A percentile compares a stretch with the other conserved stretches of the same genome.
phyloP scores from a whole-genome alignment of 768 basidiomycete genomes.

The Tylopilus vinaceipallidus region DNA sequence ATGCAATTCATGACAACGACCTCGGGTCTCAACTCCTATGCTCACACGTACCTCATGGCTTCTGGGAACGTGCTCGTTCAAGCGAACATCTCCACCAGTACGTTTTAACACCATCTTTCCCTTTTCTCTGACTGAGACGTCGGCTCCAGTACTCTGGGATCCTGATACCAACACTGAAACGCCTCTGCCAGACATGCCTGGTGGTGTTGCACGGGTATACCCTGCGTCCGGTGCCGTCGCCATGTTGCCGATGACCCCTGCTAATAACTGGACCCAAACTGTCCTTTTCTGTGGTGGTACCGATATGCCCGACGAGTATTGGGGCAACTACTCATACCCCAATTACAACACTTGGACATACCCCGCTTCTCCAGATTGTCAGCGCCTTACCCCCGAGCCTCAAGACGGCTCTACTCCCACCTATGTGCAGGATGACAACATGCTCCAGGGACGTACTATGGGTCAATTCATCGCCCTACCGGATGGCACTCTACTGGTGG shows the following conservation, averaged over 20 bases:
- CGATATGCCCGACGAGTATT: conserved; percentile 68
- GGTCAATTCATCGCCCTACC: conserved; percentile 88
- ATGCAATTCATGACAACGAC: conserved; percentile 71
- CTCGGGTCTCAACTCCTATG: conserved; percentile 76
- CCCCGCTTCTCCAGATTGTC: conserved; percentile 72
- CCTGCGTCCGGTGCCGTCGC: conserved; percentile 89
- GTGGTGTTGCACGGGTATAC: conserved; percentile 74
- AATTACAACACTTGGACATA: conserved; percentile 71
- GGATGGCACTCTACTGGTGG: conserved; percentile 68
- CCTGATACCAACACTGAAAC: conserved; percentile 56
- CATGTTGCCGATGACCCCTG: conserved; percentile 89
- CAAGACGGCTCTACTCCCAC: conserved; percentile 56
- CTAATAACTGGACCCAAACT: conserved; percentile 83
- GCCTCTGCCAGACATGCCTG: conserved; percentile 69
- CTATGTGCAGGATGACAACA: conserved; percentile 72
- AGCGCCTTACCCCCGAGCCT: conserved; percentile 86
- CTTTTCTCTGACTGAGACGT: background rate
- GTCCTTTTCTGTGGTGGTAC: conserved; percentile 91
- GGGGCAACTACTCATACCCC: conserved; percentile 77
- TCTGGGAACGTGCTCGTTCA: conserved; percentile 81
- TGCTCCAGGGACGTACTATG: conserved; percentile 83
- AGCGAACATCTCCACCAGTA: conserved; percentile 54
- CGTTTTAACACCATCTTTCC: background rate
- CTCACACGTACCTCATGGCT: conserved; percentile 70
- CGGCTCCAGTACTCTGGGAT: conserved; percentile 47